These are phyloP conservation scores for Trichoderma citrinoviride DNA, from an alignment of 2,329 filamentous ascomycete species.

Conservation along the genomic window DNA sequence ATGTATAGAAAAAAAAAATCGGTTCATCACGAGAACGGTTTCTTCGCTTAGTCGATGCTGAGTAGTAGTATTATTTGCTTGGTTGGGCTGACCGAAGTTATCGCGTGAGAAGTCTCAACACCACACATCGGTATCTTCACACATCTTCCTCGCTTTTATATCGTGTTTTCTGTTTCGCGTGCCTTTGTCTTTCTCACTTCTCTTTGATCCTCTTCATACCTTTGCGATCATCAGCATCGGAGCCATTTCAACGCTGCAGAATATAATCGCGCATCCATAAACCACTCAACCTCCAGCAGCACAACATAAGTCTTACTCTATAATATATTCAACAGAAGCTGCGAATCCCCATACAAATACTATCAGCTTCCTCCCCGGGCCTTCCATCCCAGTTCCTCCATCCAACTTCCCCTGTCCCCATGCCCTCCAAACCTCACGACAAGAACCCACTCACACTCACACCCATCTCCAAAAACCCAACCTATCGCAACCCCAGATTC, in stretches of 20 bases:
- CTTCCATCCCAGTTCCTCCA: background rate
- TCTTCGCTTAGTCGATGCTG: background rate
- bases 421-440: background rate
- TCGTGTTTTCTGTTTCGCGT: too few relatives aligned
- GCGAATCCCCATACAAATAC: background rate
- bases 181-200: too few relatives aligned
- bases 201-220: too few relatives aligned
- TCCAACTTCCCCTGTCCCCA: constrained; percentile 7
- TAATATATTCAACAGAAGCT: too few relatives aligned
- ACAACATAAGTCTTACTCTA: background rate
- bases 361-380: background rate
- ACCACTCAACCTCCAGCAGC: too few relatives aligned
- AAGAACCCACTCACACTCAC: constrained; percentile 8
- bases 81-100: background rate
- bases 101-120: too few relatives aligned
- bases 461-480: background rate
- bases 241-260: too few relatives aligned
- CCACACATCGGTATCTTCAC: too few relatives aligned
- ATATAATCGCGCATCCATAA: too few relatives aligned
- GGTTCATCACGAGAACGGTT: constrained; percentile 10
- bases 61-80: background rate
- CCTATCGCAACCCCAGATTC: background rate
- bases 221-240: too few relatives aligned
- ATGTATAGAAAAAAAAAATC: background rate
- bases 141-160: too few relatives aligned